A percentile compares a stretch with the other conserved stretches of the same genome.
Evolutionary conservation across 345 rosid species (phyloP).

Genomic region (Iberis pinnata): DNA sequence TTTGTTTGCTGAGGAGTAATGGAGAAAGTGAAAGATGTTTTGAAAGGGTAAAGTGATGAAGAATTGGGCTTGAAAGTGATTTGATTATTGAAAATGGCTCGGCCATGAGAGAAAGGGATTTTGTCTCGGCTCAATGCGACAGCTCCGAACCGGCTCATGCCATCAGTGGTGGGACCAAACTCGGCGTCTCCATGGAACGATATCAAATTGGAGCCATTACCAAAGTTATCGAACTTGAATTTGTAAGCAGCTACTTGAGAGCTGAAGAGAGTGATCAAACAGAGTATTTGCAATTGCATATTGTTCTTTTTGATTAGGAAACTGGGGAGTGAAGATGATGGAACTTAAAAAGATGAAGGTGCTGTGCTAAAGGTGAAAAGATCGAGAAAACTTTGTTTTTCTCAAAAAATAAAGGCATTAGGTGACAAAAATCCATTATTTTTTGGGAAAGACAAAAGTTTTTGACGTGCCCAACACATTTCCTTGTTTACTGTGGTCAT

Average conservation of each 20-base stretch:
- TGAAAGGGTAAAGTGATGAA: conserved; percentile 19
- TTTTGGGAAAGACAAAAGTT: too few relatives aligned
- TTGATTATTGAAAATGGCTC: conserved; percentile 18
- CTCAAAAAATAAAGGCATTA: neutral
- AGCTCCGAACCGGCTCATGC: conserved; percentile 13
- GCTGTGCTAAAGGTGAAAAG: conserved; percentile 13
- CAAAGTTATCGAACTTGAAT: conserved; percentile 24
- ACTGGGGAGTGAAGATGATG: conserved; percentile 12
- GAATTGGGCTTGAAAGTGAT: conserved; percentile 19
- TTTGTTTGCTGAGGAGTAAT: conserved; percentile 25
- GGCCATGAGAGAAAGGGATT: conserved; percentile 24
- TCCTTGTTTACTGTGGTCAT: too few relatives aligned
- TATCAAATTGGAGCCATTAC: conserved; percentile 6
- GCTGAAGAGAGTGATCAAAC: conserved; percentile 6
- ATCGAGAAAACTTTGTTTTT: conserved; percentile 1
- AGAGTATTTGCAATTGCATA: conserved; percentile 20
- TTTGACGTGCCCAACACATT: too few relatives aligned
- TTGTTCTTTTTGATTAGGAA: neutral
- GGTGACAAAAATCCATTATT: too few relatives aligned
- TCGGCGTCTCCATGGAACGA: conserved; percentile 24
- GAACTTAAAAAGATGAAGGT: conserved; percentile 3
- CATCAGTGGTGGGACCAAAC: too few relatives aligned
- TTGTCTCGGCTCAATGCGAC: conserved; percentile 10
- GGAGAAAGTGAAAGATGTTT: conserved; percentile 35
- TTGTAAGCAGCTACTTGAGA: conserved; percentile 15